Conservation (phyloP, 331 rosid species). For the Erythrophleum ivorense region DNA sequence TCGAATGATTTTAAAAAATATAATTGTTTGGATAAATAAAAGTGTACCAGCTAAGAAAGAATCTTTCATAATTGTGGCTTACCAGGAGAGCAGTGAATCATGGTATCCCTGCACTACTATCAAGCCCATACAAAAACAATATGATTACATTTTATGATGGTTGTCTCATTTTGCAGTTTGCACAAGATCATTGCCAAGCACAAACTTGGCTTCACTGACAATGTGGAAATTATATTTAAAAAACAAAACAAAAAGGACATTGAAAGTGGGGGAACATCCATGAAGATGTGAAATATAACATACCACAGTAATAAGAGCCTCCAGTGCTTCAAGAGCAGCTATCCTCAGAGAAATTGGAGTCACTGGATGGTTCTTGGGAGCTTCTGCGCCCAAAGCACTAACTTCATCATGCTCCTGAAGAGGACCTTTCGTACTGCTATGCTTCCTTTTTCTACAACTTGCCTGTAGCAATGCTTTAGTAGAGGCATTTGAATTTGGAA, state of each 20-base stretch:
- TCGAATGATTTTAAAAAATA: no score
- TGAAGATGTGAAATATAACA: conserved; percentile 24
- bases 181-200: background rate
- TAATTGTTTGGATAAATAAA: background rate
- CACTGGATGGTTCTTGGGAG: conserved; percentile 35
- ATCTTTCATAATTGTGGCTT: background rate
- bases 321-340: conserved; percentile 88
- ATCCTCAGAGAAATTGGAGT: conserved; percentile 66
- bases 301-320: conserved; percentile 84
- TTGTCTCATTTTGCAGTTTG: background rate
- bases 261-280: conserved; percentile 22
- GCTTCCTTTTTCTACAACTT: conserved; percentile 73
- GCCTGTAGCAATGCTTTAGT: conserved; percentile 44
- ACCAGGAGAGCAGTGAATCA: conserved; percentile 7
- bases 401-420: conserved; percentile 46
- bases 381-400: conserved; percentile 46
- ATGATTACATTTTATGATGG: background rate
- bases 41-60: background rate
- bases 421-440: conserved; percentile 42
- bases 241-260: background rate
- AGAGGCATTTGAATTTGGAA: conserved; percentile 49
- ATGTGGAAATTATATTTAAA: background rate
- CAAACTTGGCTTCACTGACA: background rate
- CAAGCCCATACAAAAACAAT: background rate
- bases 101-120: background rate